phyloP scores from a whole-genome alignment of 331 rosid species.

The Quercus phellos region DNA sequence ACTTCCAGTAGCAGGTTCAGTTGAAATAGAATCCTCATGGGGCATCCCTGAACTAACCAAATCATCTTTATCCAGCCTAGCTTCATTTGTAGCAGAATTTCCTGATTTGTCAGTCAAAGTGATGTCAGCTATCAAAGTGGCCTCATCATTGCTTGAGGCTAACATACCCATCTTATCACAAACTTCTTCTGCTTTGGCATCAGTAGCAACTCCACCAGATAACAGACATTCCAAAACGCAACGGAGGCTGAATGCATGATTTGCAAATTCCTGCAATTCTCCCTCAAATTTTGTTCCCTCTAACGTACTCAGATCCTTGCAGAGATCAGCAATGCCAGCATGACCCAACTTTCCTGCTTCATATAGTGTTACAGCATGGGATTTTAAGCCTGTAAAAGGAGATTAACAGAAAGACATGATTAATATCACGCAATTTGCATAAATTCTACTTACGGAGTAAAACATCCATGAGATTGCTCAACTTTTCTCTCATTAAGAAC shows the following conservation, averaged over 20 bases:
- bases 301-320: constrained; percentile 83
- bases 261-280: constrained; percentile 89
- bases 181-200: constrained; percentile 41
- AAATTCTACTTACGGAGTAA: neutral
- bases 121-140: constrained; percentile 33
- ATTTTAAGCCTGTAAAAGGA: constrained; percentile 69
- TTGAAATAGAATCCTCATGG: constrained; percentile 33
- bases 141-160: constrained; percentile 41
- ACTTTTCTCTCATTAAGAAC: neutral
- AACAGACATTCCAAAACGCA: constrained; percentile 82
- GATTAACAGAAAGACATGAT: constrained; percentile 8
- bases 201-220: constrained; percentile 64
- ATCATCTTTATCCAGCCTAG: constrained; percentile 27
- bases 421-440: neutral
- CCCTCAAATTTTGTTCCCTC: constrained; percentile 91
- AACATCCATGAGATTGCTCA: neutral
- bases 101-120: constrained; percentile 38
- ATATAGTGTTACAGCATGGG: constrained; percentile 97
- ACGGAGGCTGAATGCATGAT: constrained; percentile 95
- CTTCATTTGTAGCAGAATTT: constrained; percentile 21
- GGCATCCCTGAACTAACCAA: constrained; percentile 26
- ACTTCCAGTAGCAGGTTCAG: constrained; percentile 36
- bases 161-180: constrained; percentile 28
- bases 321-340: constrained; percentile 85
- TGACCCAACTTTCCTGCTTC: constrained; percentile 96